Conservation (phyloP, 2,329 filamentous ascomycete genomes). For the Capronia coronata region DNA sequence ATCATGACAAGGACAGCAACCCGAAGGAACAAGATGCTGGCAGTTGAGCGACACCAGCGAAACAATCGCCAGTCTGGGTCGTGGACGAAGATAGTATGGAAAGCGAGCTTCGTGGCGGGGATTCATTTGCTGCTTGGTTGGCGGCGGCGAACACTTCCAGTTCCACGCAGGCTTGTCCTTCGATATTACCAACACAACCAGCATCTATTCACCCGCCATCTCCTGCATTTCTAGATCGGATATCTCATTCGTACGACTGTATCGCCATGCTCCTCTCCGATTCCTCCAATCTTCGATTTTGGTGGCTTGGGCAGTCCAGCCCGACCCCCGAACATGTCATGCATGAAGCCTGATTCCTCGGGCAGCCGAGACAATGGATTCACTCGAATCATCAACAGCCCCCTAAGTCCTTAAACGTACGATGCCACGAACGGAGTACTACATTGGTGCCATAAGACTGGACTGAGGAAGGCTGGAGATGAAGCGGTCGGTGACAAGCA, state of each 20-base stretch:
- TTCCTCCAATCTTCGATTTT: background rate
- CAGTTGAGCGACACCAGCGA: too few species aligned
- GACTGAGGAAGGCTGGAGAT: too few species aligned
- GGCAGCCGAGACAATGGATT: background rate
- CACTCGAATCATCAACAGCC: too few species aligned
- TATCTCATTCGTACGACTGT: background rate
- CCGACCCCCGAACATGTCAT: background rate
- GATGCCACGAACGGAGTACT: too few species aligned
- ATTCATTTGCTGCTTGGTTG: background rate
- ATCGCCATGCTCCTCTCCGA: background rate
- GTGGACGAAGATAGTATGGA: background rate
- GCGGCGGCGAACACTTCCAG: background rate
- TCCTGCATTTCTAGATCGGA: background rate
- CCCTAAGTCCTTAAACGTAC: too few species aligned
- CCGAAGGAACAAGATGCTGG: background rate
- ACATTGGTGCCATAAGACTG: too few species aligned
- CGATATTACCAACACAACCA: too few species aligned
- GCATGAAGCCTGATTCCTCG: background rate
- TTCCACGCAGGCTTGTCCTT: too few species aligned
- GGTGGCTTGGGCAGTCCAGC: background rate
- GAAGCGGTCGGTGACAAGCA: too few species aligned
- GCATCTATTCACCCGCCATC: background rate
- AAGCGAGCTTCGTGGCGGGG: background rate
- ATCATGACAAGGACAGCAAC: background rate
- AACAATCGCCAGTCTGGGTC: background rate